Evolutionary conservation across 257 asterid genomes (phyloP).

Genomic region (Petrea volubilis): DNA sequence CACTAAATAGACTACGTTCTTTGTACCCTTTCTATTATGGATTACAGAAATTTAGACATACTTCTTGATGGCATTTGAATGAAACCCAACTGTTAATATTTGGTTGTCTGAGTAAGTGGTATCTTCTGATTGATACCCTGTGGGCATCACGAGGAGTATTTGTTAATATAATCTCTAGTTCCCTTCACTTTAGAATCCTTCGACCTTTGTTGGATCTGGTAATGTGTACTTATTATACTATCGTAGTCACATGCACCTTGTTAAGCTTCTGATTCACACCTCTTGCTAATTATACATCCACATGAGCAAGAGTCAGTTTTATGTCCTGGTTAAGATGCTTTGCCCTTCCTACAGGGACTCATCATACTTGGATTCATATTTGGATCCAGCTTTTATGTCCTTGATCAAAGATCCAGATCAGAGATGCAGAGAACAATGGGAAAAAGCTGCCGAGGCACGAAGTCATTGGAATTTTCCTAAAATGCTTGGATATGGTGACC

Average conservation of each 20-base stretch:
- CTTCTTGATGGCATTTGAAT: slow-evolving; percentile 6
- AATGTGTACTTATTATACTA: not conserved
- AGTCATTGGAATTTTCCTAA: slow-evolving; percentile 56
- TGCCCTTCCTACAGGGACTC: slow-evolving; percentile 45
- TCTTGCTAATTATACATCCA: slow-evolving; percentile 15
- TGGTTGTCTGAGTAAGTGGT: not conserved
- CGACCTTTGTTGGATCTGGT: not conserved
- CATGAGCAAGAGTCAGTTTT: slow-evolving; percentile 4
- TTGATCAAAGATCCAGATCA: slow-evolving; percentile 78
- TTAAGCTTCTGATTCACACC: not conserved
- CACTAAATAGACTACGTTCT: not conserved
- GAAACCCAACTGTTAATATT: not conserved
- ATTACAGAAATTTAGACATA: not conserved
- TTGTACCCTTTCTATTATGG: not conserved
- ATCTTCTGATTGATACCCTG: not conserved
- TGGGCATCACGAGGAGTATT: not conserved
- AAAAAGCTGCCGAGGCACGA: slow-evolving; percentile 66
- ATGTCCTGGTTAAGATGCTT: not conserved
- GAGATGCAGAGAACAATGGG: slow-evolving; percentile 73
- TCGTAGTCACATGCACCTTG: not conserved
- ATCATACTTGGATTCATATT: slow-evolving; percentile 63
- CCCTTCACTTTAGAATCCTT: slow-evolving; percentile 4
- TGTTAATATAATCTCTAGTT: slow-evolving; percentile 2
- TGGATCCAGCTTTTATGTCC: slow-evolving; percentile 86
- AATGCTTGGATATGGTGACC: slow-evolving; percentile 76